Base-by-base conservation (phyloP, 257 asterid genomes). In the Haberlea rhodopensis region DNA sequence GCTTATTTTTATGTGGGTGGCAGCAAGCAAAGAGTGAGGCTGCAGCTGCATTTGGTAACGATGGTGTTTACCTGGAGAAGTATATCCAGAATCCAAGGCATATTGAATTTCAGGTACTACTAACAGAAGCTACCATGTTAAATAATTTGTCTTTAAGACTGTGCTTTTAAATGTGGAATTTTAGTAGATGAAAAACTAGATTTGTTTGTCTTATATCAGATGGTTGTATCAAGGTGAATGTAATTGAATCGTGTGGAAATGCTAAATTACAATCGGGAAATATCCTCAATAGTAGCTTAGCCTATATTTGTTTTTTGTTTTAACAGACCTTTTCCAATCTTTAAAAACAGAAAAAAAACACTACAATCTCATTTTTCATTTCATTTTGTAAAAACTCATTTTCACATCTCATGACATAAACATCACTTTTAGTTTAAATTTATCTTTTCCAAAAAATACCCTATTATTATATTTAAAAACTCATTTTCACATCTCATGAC, bases 1-100 rank as follows among this genome's bases (percentile, higher is more conserved):
- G 26, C 52, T 27, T 32, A 3, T 45, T 63, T 28, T 16, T 60
- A 70, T 65, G 5, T n/a, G 7, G 16, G 32, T 45, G 25, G 73
- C 80, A 83, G 89, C 86, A 80, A 83, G 89, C 89, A 11, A 86
- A 94, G 80, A 85, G 83, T 72, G 99, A 94, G 80, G 99, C 99
- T 73, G 99, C 91, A 46, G 99, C 97, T 78, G 97, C 99, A 65
- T 94, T 94, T 81, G 99, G 99, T 79, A 94, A 94, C 74, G 99
- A 94, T 46, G 99, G 99, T 53, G 94, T 87, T 73, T 94, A 94
- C 84, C 86, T 94, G 69, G 99, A 94, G 84, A 94, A 94, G 80
- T 94, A 80, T 72, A 70, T 94, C 72, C 89, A 82, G 75, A 94
- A 94, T 70, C 99, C 99, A 62, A 90, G 99, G 82, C 99, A 92